These are phyloP conservation scores for Lachancea lanzarotensis DNA, from an alignment of 805 yeast genomes.

Conservation along the genomic window DNA sequence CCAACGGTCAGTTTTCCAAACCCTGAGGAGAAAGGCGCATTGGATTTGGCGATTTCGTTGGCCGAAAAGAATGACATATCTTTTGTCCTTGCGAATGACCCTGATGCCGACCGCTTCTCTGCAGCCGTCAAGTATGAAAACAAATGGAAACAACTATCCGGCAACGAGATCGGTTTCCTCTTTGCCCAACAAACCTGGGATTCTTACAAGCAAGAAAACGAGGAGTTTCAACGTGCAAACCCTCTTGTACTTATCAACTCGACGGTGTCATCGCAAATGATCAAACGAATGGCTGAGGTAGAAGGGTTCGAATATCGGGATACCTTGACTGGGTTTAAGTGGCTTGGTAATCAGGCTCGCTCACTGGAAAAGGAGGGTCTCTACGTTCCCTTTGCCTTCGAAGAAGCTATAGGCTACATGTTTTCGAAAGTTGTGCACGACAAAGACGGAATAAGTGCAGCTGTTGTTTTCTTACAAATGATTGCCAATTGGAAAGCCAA, in stretches of 20 bases:
- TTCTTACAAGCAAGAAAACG: conserved; percentile 17
- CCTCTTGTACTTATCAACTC: conserved; percentile 60
- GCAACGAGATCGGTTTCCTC: conserved; percentile 83
- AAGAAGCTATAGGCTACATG: conserved; percentile 96
- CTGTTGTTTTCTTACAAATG: conserved; percentile 67
- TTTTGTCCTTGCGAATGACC: conserved; percentile 84
- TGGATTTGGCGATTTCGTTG: conserved; percentile 55
- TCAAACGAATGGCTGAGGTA: conserved; percentile 56
- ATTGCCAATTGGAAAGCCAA: conserved; percentile 46
- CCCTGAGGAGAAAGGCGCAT: conserved; percentile 93
- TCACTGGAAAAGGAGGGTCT: conserved; percentile 59
- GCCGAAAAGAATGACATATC: conserved; percentile 47
- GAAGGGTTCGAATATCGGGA: conserved; percentile 63
- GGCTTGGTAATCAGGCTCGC: conserved; percentile 90
- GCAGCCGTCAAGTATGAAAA: conserved; percentile 53
- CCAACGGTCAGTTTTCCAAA: conserved; percentile 87
- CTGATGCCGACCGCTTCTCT: conserved; percentile 94
- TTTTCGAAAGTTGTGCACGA: conserved; percentile 68
- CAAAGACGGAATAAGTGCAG: conserved; percentile 88
- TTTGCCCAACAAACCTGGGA: conserved; percentile 63
- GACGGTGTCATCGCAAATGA: conserved; percentile 85
- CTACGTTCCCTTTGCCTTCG: conserved; percentile 81
- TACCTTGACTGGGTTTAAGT: conserved; percentile 92
- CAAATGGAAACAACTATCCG: conserved; percentile 74
- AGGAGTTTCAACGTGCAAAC: conserved; percentile 34